phyloP scores from a whole-genome alignment of 2,329 filamentous ascomycete species.

The Fusarium marasasianum region DNA sequence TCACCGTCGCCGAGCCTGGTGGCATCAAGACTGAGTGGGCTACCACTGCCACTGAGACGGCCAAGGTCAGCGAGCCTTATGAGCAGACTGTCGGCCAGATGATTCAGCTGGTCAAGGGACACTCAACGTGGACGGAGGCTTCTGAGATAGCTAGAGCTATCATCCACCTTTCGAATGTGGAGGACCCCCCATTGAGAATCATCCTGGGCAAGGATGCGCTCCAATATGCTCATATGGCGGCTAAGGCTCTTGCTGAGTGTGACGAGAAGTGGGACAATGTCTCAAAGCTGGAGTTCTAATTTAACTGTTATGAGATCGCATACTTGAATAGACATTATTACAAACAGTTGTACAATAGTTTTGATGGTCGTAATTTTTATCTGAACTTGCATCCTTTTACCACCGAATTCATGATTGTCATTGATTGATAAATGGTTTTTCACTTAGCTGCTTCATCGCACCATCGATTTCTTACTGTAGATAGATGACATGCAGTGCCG shows the following conservation, averaged over 20 bases:
- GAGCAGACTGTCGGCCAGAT: conserved; percentile 47
- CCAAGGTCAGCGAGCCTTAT: conserved; percentile 48
- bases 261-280: conserved; percentile 45
- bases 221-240: conserved; percentile 31
- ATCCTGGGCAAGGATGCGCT: conserved; percentile 45
- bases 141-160: conserved; percentile 44
- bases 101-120: not conserved
- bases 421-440: too few species aligned
- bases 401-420: rapidly evolving
- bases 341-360: too few species aligned
- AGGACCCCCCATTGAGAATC: conserved; percentile 46
- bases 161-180: conserved; percentile 38
- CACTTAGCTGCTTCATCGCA: not conserved
- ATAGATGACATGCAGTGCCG: not conserved
- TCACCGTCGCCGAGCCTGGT: conserved; percentile 53
- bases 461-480: rapidly evolving
- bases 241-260: conserved; percentile 38
- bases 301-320: too few species aligned
- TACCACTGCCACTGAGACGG: conserved; percentile 41
- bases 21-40: conserved; percentile 55
- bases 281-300: conserved; percentile 12
- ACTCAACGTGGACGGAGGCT: conserved; percentile 10
- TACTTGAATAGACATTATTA: too few species aligned
- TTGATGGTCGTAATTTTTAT: too few species aligned
- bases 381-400: rapidly evolving